Conservation (phyloP, 2,329 filamentous ascomycete species). For the Furcasterigmium sp. region DNA sequence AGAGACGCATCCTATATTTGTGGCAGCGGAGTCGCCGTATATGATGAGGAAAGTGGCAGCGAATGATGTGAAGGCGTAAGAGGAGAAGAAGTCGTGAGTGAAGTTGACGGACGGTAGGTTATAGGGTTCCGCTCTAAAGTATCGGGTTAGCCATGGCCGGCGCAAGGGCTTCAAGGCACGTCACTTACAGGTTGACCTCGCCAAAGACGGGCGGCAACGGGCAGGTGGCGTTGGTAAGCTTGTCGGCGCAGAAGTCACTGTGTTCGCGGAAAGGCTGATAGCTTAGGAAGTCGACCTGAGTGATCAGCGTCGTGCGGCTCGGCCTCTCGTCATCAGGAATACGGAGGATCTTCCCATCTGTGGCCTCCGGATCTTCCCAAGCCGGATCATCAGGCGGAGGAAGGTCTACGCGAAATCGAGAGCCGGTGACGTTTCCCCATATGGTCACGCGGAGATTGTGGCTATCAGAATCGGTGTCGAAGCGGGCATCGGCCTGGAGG, state of each 20-base stretch:
- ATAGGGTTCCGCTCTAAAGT: slow-evolving; percentile 18
- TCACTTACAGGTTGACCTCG: slow-evolving; percentile 30
- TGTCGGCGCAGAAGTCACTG: slow-evolving; percentile 61
- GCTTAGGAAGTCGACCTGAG: slow-evolving; percentile 67
- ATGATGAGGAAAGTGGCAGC: slow-evolving; percentile 67
- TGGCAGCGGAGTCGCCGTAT: slow-evolving; percentile 61
- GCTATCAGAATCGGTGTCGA: slow-evolving; percentile 54
- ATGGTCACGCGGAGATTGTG: slow-evolving; percentile 72
- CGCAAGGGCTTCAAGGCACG: neutral
- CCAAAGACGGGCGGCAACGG: slow-evolving; percentile 72
- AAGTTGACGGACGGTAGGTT: slow-evolving; percentile 69
- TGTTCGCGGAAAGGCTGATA: slow-evolving; percentile 61
- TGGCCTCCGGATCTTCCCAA: slow-evolving; percentile 57
- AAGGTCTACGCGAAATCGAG: slow-evolving; percentile 48
- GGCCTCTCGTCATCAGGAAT: slow-evolving; percentile 42
- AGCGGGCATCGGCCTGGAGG: slow-evolving; percentile 66
- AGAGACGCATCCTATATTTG: slow-evolving; percentile 72
- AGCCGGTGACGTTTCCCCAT: slow-evolving; percentile 87
- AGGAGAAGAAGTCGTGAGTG: slow-evolving; percentile 68
- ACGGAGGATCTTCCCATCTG: slow-evolving; percentile 72
- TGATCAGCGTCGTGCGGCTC: slow-evolving; percentile 68
- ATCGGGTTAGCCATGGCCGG: neutral
- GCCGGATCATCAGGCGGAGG: slow-evolving; percentile 53
- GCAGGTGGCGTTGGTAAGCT: slow-evolving; percentile 58
- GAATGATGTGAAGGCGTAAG: slow-evolving; percentile 82